These are phyloP conservation scores for Calvatia gigantea DNA, from an alignment of 768 basidiomycete genomes.

Conservation along the genomic window DNA sequence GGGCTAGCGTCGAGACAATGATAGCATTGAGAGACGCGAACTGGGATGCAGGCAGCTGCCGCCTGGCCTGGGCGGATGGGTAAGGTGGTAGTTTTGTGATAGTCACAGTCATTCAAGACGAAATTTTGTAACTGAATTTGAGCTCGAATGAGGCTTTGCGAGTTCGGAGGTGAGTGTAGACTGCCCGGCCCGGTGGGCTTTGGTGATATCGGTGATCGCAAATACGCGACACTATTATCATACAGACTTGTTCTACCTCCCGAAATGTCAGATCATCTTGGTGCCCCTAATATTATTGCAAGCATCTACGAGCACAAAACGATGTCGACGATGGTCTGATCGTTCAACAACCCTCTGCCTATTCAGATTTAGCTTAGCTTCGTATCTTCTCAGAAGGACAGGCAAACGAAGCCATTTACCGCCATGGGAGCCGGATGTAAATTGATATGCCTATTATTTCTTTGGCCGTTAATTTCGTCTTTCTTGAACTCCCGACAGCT, in stretches of 20 bases:
- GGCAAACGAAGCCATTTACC: slow-evolving; percentile 67
- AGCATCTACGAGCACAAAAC: slow-evolving; percentile 61
- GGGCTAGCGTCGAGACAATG: slow-evolving; percentile 44
- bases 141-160: too few species aligned
- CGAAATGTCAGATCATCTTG: too few species aligned
- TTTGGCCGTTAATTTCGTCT: slow-evolving; percentile 40
- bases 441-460: slow-evolving; percentile 52
- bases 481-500: too few species aligned
- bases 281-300: too few species aligned
- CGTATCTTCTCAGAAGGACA: background rate
- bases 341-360: slow-evolving; percentile 69
- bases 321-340: slow-evolving; percentile 62
- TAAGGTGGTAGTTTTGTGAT: slow-evolving; percentile 6
- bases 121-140: too few species aligned
- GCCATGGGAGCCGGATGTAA: slow-evolving; percentile 68
- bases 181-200: too few species aligned
- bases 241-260: too few species aligned
- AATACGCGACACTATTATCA: too few species aligned
- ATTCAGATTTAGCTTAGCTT: background rate
- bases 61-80: slow-evolving; percentile 5
- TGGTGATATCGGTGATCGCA: too few species aligned
- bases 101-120: too few species aligned
- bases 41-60: slow-evolving; percentile 35
- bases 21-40: slow-evolving; percentile 42
- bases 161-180: too few species aligned